Conservation (phyloP, 495 filamentous ascomycete species). For the Amphirosellinia nigrospora region DNA sequence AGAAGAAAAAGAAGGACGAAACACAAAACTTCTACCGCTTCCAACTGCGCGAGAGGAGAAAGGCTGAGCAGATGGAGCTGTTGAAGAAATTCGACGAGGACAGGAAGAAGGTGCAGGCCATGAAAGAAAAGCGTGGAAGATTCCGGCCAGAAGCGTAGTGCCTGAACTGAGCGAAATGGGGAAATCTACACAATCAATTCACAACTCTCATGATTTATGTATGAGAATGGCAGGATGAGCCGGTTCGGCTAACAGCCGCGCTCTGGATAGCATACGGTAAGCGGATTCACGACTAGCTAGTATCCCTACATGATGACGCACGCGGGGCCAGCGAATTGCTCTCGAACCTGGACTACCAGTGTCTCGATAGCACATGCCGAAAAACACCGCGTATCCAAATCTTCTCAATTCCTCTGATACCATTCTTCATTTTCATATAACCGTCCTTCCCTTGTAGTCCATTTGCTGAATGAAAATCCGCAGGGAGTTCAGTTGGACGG, state of each 20-base stretch:
- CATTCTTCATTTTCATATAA: background rate
- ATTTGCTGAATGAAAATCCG: background rate
- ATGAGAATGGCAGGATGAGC: conserved; percentile 1
- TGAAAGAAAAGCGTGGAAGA: conserved; percentile 65
- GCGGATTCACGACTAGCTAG: background rate
- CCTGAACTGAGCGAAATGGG: background rate
- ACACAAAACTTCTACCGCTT: conserved; percentile 90
- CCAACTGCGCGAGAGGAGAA: conserved; percentile 87
- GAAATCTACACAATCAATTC: background rate
- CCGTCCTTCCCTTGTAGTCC: background rate
- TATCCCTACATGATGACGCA: conserved; percentile 56
- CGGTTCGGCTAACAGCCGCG: background rate
- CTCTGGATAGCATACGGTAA: conserved; percentile 7
- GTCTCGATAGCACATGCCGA: conserved; percentile 45
- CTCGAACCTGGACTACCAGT: conserved; percentile 35
- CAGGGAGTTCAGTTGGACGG: background rate
- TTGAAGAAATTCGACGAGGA: conserved; percentile 70
- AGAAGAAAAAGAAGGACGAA: conserved; percentile 66
- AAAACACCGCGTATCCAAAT: conserved; percentile 56
- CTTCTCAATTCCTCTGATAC: conserved; percentile 58
- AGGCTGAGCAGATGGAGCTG: conserved; percentile 76
- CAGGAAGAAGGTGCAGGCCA: conserved; percentile 63
- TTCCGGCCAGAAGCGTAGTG: conserved; percentile 59
- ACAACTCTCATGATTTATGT: background rate
- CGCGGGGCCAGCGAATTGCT: conserved; percentile 59